Evolutionary conservation across 148 eudicot genomes (phyloP), one percentile per base, ranked within the genome.

Genomic region (Amaranthus hypochondriacus): DNA sequence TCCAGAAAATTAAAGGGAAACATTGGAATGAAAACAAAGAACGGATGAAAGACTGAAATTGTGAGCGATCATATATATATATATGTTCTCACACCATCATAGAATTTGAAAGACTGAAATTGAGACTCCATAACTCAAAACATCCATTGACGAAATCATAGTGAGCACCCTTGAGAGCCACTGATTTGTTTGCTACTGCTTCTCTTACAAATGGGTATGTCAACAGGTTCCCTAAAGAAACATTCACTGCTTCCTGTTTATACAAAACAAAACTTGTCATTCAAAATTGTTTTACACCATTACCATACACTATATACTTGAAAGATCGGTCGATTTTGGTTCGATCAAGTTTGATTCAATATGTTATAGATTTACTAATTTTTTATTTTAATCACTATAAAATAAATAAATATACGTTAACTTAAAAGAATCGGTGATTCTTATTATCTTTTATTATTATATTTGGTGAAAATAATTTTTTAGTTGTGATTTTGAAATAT

Each of bases 241-340:
- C 87, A 78, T 94, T 94, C 77, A 94, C 98, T 3, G 98, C 97
- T 79, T 94, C 98, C 98, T 93, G 92, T 67, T 44, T n/a, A 8
- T 48, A 3, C 46, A 39, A 6, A 62, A 18, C 2, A 28, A 0
- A 28, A 28, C 39, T 28, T 28, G 5, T 12, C 12, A 4, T n/a
- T 6, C 55, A 75, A 5, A 46, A 67, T 39, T 4, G n/a, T 6
- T 3, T 1, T 48, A 66, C 49, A 2, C 46, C 11, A 48, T n/a
- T 13, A 48, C 52, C 48, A 4, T 28, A 46, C 49, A 2, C 6
- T 28, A 0, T 2, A 28, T 28, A 28, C 39, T 28, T 28, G 39
- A 0, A 28, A 28, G 39, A 28, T 28, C 2, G 39, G 39, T 28
- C 1, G 39, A 28, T 28, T 28, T 28, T 28, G 39, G 39, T 28